Base-by-base conservation (phyloP, 2,329 filamentous ascomycete species). In the Aspergillus fijiensis region DNA sequence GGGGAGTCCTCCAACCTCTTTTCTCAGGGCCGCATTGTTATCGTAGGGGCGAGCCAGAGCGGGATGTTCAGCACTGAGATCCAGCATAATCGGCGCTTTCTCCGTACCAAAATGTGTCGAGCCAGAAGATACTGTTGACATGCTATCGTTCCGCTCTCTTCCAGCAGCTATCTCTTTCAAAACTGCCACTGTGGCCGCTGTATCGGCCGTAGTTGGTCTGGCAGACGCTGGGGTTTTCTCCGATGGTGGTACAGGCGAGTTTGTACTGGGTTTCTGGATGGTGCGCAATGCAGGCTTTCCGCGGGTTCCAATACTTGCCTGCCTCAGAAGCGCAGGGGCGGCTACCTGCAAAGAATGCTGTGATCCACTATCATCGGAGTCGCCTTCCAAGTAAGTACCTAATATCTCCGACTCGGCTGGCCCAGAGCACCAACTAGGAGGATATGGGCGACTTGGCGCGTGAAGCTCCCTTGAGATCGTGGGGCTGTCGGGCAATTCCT, bases 381-480 rank as follows among this genome's bases (percentile, higher is more conserved):
- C 65, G 27, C 57, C 61, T 35, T 73, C 71, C n/a, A 73, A 56
- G 42, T 74, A 75, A 14, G 68, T 66, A 19, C 68, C 73, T 25
- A 81, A 80, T 12, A 77, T 77, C n/a, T 82, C 82, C 59, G 69
- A 82, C 76, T 67, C 79, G 67, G 56, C 81, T 74, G 71, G 72
- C 4, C 72, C 76, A 33, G 80, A 83, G 4, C 81, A 85, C 85
- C 88, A 92, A 65, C 81, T 86, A 21, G 86, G 84, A 1, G 89
- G 89, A 72, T 92, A 90, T 0, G 85, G 89, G 39, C 86, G 84
- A 66, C 89, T 92, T 2, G 90, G 92, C 23, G 77, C 89, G 68
- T 85, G 88, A 0, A 89, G 91, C 29, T 81, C 81, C 69, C 86
- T 84, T 0, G 67, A 59, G 6, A 71, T 69, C 29, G 86, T 86